phyloP scores from a whole-genome alignment of 2,329 filamentous ascomycete genomes.

The Endocalyx cinctus region DNA sequence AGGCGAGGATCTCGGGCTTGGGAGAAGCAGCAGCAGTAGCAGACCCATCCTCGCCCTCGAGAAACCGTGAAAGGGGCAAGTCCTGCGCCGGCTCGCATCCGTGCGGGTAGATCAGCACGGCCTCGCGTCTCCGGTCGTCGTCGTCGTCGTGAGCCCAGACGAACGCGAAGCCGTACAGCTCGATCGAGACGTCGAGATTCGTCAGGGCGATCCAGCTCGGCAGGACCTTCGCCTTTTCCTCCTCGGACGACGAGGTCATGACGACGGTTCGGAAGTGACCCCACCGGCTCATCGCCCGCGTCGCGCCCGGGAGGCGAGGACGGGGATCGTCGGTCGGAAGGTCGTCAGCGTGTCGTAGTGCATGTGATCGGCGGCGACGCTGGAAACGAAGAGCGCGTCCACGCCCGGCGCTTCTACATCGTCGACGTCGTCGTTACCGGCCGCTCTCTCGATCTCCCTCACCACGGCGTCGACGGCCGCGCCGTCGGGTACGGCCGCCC shows the following conservation, averaged over 20 bases:
- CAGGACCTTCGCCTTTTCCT: constrained; percentile 7
- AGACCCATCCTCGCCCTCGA: no score
- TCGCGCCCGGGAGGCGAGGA: constrained; percentile 7
- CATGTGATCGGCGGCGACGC: constrained; percentile 8
- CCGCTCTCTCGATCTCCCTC: constrained; percentile 10
- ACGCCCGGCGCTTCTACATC: constrained; percentile 5
- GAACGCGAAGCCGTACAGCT: constrained; percentile 3
- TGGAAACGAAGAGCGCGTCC: constrained; percentile 11
- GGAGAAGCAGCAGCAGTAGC: no score
- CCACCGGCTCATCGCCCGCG: constrained; percentile 4
- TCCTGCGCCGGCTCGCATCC: constrained; percentile 3
- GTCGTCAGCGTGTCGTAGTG: constrained; percentile 8
- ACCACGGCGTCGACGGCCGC: constrained; percentile 10
- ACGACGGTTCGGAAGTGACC: constrained; percentile 9
- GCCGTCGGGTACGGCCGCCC: constrained; percentile 5
- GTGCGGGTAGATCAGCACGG: constrained; percentile 10
- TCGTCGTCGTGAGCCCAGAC: constrained; percentile 7
- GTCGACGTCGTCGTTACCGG: neutral
- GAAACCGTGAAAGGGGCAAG: constrained; percentile 2
- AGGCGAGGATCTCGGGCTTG: constrained; percentile 4
- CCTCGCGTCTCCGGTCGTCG: constrained; percentile 1
- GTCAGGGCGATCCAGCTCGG: constrained; percentile 9
- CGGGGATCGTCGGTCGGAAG: constrained; percentile 10
- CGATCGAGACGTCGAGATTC: constrained; percentile 1
- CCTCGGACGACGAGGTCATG: neutral